Base-by-base conservation (phyloP, 305 asterid species). In the Fraxinus sp. region DNA sequence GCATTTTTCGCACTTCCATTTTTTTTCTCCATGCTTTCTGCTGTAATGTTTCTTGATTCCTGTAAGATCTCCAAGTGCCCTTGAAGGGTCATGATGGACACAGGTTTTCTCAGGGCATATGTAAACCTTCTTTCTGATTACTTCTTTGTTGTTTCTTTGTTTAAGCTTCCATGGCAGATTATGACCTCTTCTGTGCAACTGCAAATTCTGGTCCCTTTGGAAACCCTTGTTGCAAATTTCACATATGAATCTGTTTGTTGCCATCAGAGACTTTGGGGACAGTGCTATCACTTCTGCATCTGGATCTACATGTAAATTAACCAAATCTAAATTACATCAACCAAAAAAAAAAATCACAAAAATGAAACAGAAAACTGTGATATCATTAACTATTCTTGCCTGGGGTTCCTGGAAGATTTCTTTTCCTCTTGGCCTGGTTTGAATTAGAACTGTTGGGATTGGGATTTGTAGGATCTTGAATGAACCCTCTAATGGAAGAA, bases 151-250 rank as follows among this genome's bases (percentile, higher is more conserved):
- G 86, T 22, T 91, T 73, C 95, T 87, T 52, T 93, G 97, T 89
- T 95, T 95, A 0, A 95, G 92, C 87, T 95, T 95, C 98, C 98
- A 95, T 57, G 98, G 98, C 2, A 95, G 91, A 66, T 95, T 95
- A 83, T 95, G 98, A 0, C 98, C 98, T 80, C 98, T 89, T 43
- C 97, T 86, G 84, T 95, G 98, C 0, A 95, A 92, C 90, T 93
- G 98, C 87, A 95, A 83, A 11, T 95, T 95, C 85, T 95, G 98
- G 91, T 95, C 98, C 18, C 98, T 86, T 84, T 93, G 98, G 16
- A 95, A 95, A 80, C 98, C 98, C 90, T 95, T 95, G 90, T 93
- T 95, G 91, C 98, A 95, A 82, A 95, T 92, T 86, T 95, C 98
- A 33, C 98, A 95, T 0, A 95, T 9, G 93, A 95, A 95, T 55